Conservation (phyloP, 2,329 filamentous ascomycete genomes). For the Claviceps quebecensis region DNA sequence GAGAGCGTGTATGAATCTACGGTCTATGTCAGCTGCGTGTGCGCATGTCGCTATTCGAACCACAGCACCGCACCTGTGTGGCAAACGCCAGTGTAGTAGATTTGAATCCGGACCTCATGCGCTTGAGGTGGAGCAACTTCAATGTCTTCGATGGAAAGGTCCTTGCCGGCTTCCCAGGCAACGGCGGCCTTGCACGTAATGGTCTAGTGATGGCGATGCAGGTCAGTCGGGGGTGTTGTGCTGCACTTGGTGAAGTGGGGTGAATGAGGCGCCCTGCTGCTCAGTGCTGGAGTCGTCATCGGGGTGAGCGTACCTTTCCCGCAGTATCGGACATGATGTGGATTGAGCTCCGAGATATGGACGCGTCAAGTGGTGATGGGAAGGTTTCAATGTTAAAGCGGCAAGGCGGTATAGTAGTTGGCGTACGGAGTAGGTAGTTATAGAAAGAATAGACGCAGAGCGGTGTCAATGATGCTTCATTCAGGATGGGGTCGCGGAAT, state of each 20-base stretch:
- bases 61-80: conserved; percentile 58
- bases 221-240: conserved; percentile 3
- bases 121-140: conserved; percentile 82
- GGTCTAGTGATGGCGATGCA: conserved; percentile 41
- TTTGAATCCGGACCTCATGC: conserved; percentile 91
- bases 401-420: no score
- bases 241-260: conserved; percentile 1
- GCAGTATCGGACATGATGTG: conserved; percentile 6
- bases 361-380: neutral
- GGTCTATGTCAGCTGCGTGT: conserved; percentile 3
- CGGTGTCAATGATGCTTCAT: neutral
- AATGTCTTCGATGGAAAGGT: conserved; percentile 77
- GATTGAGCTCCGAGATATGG: neutral
- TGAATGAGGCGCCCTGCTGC: conserved; percentile 3
- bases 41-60: neutral
- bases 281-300: neutral
- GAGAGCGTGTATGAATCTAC: conserved; percentile 85
- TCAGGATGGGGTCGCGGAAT: neutral
- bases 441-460: neutral
- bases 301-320: conserved; percentile 5
- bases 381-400: no score
- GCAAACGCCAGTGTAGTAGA: conserved; percentile 97
- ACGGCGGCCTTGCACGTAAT: conserved; percentile 97
- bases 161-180: conserved; percentile 91
- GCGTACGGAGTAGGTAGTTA: no score